Evolutionary conservation across 495 filamentous ascomycete species (phyloP).

Genomic region (Penicillium argentinense): DNA sequence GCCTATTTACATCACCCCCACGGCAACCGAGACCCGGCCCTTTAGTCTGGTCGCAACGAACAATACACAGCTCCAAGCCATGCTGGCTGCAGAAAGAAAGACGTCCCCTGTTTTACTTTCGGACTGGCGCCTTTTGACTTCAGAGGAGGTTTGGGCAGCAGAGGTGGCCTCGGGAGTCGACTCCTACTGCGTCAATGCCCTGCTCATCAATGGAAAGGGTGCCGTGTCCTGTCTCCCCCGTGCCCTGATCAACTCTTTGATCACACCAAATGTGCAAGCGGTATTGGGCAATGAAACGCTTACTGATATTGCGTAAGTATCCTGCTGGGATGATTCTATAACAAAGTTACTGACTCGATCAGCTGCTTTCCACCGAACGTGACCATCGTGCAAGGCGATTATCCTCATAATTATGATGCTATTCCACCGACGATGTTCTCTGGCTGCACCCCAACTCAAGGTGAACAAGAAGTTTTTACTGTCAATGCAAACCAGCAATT

Average conservation of each 20-base stretch:
- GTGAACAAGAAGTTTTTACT: slow-evolving; percentile 24
- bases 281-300: slow-evolving; percentile 33
- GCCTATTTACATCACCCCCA: slow-evolving; percentile 46
- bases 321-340: not conserved
- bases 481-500: slow-evolving; percentile 27
- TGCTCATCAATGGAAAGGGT: slow-evolving; percentile 59
- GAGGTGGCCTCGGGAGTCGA: slow-evolving; percentile 43
- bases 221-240: slow-evolving; percentile 43
- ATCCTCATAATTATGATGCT: slow-evolving; percentile 21
- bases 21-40: slow-evolving; percentile 34
- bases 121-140: slow-evolving; percentile 55
- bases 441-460: slow-evolving; percentile 35
- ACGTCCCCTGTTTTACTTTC: slow-evolving; percentile 50
- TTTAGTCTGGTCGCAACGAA: slow-evolving; percentile 47
- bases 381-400: slow-evolving; percentile 15
- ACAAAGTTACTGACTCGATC: not conserved
- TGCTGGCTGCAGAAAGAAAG: slow-evolving; percentile 44
- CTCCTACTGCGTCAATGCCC: slow-evolving; percentile 44
- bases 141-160: slow-evolving; percentile 41
- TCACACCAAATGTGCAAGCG: slow-evolving; percentile 23
- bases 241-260: slow-evolving; percentile 35
- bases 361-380: slow-evolving; percentile 27
- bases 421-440: slow-evolving; percentile 24
- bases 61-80: slow-evolving; percentile 35
- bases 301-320: slow-evolving; percentile 50